phyloP scores from a whole-genome alignment of 257 asterid genomes.

The Jasminum sambac region DNA sequence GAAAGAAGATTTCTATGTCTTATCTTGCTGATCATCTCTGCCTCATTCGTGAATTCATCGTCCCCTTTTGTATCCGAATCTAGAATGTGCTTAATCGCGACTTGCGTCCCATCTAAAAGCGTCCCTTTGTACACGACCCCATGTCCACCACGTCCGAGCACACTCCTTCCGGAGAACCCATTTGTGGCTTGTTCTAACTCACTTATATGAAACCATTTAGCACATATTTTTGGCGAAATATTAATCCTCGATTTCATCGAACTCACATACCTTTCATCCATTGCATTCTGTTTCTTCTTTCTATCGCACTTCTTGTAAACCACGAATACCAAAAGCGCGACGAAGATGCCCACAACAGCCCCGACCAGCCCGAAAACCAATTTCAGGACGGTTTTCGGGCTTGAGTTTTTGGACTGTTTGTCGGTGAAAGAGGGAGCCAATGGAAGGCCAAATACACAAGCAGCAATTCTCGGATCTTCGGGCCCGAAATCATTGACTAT shows the following conservation, averaged over 20 bases:
- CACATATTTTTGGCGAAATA: slow-evolving; percentile 50
- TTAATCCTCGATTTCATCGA: slow-evolving; percentile 43
- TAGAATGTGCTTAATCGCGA: slow-evolving; percentile 54
- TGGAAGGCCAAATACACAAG: slow-evolving; percentile 53
- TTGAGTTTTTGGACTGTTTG: background rate
- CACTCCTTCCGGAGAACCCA: slow-evolving; percentile 44
- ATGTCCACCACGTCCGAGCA: slow-evolving; percentile 55
- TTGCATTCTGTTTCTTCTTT: slow-evolving; percentile 29
- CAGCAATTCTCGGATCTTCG: slow-evolving; percentile 46
- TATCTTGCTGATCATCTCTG: slow-evolving; percentile 58
- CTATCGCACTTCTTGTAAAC: slow-evolving; percentile 37
- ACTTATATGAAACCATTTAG: slow-evolving; percentile 46
- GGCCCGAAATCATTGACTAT: slow-evolving; percentile 52
- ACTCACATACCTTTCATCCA: slow-evolving; percentile 42
- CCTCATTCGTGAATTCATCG: slow-evolving; percentile 59
- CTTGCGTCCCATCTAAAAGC: slow-evolving; percentile 41
- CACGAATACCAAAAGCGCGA: slow-evolving; percentile 21
- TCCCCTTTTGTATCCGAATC: slow-evolving; percentile 46
- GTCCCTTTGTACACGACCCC: slow-evolving; percentile 56
- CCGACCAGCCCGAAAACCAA: slow-evolving; percentile 42
- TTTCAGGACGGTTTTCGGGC: slow-evolving; percentile 19
- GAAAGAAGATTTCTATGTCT: slow-evolving; percentile 60
- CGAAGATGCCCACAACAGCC: slow-evolving; percentile 32
- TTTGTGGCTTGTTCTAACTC: slow-evolving; percentile 55
- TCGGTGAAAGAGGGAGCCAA: slow-evolving; percentile 22